Evolutionary conservation across 352 stramenopile genomes (phyloP), one percentile per base, ranked within the genome.

Genomic region (Phytophthora palmivora): DNA sequence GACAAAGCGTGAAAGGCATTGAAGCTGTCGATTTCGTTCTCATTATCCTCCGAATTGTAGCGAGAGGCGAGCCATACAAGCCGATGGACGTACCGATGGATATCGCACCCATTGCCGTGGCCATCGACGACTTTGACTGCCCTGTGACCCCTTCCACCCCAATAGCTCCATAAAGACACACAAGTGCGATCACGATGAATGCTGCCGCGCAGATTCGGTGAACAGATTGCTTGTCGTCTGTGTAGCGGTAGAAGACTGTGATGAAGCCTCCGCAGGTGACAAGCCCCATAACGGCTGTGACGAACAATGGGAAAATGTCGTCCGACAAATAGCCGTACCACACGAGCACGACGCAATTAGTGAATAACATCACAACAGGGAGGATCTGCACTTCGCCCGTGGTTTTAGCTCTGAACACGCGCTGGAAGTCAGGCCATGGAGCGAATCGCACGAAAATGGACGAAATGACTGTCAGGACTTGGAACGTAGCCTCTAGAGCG

Each of bases 371-470:
- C 16, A 87, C 79, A 2, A 89, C 76, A 18, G 82, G 80, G 12
- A 87, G 65, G 44, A 87, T 74, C 18, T 82, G 84, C 30, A 77
- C 59, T 33, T 72, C 61, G 16, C 78, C 82, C 0, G 76, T 87
- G 11, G 44, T 56, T 32, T 70, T 70, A 11, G 73, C 49, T 53
- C 80, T 84, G 72, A 82, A 82, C 21, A 91, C 80, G 21, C 69
- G 67, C 50, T 81, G 77, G 47, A 91, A 80, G 15, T 79, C 66
- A 10, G 76, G 73, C 42, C 68, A 76, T 6, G 82, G 82, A 22
- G 79, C 77, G 26, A 88, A 24, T 15, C 79, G 80, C 80, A 91
- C 85, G 67, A 87, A 89, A 42, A 88, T 67, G 53, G 76, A 78
- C 45, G 81, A 87, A 41, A 89, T 73, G 51, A 84, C 85, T 14